phyloP scores from a whole-genome alignment of 306 rosid genomes.

The Fagus sylvatica region DNA sequence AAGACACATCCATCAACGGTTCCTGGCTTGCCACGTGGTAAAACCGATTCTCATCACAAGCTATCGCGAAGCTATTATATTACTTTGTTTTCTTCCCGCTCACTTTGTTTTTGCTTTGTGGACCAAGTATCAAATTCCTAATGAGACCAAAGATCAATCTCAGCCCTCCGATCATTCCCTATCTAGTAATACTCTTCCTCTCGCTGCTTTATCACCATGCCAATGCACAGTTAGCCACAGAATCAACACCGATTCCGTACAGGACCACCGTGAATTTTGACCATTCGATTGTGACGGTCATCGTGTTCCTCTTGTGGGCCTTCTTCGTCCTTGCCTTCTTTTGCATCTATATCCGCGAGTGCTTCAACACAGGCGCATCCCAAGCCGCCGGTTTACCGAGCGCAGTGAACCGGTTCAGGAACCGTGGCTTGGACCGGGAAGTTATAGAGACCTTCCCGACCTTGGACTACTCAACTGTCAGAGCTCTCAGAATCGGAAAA shows the following conservation, averaged over 20 bases:
- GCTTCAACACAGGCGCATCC: background rate
- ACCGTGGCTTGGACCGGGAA: slow-evolving; percentile 43
- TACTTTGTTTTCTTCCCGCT: too few species aligned
- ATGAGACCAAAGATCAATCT: background rate
- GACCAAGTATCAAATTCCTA: too few species aligned
- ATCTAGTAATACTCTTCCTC: background rate
- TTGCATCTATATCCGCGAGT: slow-evolving; percentile 32
- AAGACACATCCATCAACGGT: too few species aligned
- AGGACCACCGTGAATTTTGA: slow-evolving; percentile 28
- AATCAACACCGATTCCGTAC: slow-evolving; percentile 25
- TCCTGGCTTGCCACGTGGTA: too few species aligned
- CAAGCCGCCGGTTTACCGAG: slow-evolving; percentile 33
- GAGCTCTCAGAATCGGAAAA: slow-evolving; percentile 48
- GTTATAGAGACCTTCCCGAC: slow-evolving; percentile 55
- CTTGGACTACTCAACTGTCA: slow-evolving; percentile 54
- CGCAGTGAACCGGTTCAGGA: slow-evolving; percentile 30
- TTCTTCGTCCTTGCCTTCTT: slow-evolving; percentile 38
- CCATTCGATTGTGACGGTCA: slow-evolving; percentile 47
- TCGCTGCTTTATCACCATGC: background rate
- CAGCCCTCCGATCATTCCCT: background rate
- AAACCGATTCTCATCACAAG: too few species aligned
- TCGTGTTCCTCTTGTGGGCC: slow-evolving; percentile 25
- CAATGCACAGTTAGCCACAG: slow-evolving; percentile 42
- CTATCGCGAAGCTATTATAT: too few species aligned
- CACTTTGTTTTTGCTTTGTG: too few species aligned